Percentiles rank a stretch among this genome's conserved stretches.
phyloP scores from a whole-genome alignment of 805 yeast species.

The Wickerhamomyces kurtzmanii region DNA sequence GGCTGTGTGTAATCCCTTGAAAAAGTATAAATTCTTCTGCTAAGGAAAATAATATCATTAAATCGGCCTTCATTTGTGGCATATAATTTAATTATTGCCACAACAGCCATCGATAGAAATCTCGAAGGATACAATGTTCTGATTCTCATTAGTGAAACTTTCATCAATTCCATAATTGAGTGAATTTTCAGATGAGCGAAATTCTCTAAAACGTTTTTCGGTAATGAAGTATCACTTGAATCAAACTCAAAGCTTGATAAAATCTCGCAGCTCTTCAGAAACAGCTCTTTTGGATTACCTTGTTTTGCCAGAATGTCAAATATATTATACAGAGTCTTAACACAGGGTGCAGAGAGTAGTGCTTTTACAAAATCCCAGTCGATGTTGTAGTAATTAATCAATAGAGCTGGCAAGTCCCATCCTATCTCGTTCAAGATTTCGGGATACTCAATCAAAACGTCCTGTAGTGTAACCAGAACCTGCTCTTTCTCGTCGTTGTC shows the following conservation, averaged over 20 bases:
- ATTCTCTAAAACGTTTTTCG: slow-evolving; percentile 1
- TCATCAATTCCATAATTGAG: slow-evolving; percentile 55
- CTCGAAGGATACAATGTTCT: slow-evolving; percentile 70
- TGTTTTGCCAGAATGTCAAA: slow-evolving; percentile 55
- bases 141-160: slow-evolving; percentile 48
- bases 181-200: slow-evolving; percentile 47
- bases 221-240: not conserved
- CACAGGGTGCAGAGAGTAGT: slow-evolving; percentile 19
- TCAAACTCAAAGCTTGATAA: slow-evolving; percentile 27
- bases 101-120: slow-evolving; percentile 59
- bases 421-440: slow-evolving; percentile 60
- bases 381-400: slow-evolving; percentile 42
- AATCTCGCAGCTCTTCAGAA: slow-evolving; percentile 62
- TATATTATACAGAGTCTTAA: no score
- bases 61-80: slow-evolving; percentile 27
- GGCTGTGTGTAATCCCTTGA: slow-evolving; percentile 49
- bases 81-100: slow-evolving; percentile 46
- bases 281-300: slow-evolving; percentile 78
- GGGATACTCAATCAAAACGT: slow-evolving; percentile 33
- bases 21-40: slow-evolving; percentile 60
- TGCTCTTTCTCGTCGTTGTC: slow-evolving; percentile 36
- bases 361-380: slow-evolving; percentile 32
- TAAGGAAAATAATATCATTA: no score
- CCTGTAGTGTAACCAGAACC: slow-evolving; percentile 36
- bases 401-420: slow-evolving; percentile 80